Evolutionary conservation across 306 rosid genomes (phyloP).

Genomic region (Begonia loranthoides): DNA sequence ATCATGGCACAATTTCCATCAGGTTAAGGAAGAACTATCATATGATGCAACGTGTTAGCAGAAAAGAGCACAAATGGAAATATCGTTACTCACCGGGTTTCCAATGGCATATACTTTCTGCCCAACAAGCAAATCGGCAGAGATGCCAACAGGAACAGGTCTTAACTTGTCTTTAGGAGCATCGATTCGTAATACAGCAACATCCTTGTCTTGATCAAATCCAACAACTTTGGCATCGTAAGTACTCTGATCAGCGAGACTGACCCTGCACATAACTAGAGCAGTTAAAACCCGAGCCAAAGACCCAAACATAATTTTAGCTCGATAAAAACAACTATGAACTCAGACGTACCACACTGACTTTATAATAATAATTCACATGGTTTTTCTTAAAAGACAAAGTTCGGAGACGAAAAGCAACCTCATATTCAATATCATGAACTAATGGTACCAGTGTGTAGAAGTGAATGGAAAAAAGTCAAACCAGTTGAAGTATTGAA

Average conservation of each 20-base stretch:
- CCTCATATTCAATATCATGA: too few relatives aligned
- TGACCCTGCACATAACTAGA: conserved; percentile 69
- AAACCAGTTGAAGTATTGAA: too few relatives aligned
- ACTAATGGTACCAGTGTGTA: conserved; percentile 5
- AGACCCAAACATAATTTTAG: too few relatives aligned
- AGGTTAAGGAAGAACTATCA: too few relatives aligned
- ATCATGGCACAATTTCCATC: too few relatives aligned
- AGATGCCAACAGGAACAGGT: conserved; percentile 81
- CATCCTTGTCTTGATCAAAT: conserved; percentile 98
- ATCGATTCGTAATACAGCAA: conserved; percentile 76
- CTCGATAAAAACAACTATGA: too few relatives aligned
- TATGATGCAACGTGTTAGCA: too few relatives aligned
- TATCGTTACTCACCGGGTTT: conserved; percentile 62
- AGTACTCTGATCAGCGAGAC: conserved; percentile 88
- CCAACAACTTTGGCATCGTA: conserved; percentile 87
- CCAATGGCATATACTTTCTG: conserved; percentile 98
- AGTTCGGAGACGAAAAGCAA: too few relatives aligned
- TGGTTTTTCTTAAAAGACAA: too few relatives aligned
- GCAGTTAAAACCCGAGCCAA: not conserved
- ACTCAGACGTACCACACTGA: too few relatives aligned
- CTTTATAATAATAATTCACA: too few relatives aligned
- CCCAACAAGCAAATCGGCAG: conserved; percentile 94
- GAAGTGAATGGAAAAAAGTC: conserved; percentile 14
- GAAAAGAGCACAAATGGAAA: too few relatives aligned
- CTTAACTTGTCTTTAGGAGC: conserved; percentile 81